These are phyloP conservation scores for Aspergillus intermedius DNA, from an alignment of 2,329 filamentous ascomycete genomes.

Conservation along the genomic window DNA sequence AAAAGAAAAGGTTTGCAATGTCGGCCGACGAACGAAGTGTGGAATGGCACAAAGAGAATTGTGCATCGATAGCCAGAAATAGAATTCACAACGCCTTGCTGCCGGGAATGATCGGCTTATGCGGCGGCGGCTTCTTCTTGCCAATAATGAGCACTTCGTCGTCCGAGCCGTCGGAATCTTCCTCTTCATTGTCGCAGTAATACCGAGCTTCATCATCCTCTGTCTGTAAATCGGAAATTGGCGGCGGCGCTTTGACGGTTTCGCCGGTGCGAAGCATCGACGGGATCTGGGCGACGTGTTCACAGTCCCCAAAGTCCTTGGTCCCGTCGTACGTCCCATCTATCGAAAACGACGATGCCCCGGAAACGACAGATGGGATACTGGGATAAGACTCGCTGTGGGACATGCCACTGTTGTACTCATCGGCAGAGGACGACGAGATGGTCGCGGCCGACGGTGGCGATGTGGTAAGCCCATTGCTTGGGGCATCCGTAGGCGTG, in stretches of 20 bases:
- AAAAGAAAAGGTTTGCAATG: too few species aligned
- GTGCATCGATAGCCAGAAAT: neutral
- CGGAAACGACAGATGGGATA: conserved; percentile 41
- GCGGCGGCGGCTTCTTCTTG: conserved; percentile 24
- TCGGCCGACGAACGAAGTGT: too few species aligned
- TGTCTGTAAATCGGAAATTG: conserved; percentile 14
- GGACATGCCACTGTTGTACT: conserved; percentile 41
- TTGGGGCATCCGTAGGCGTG: conserved; percentile 12
- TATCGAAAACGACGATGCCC: conserved; percentile 40
- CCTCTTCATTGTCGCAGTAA: conserved; percentile 38
- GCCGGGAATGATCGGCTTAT: conserved; percentile 14
- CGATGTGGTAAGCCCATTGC: conserved; percentile 26
- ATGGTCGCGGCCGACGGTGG: conserved; percentile 41
- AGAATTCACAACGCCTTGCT: conserved; percentile 8
- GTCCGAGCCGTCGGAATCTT: conserved; percentile 34
- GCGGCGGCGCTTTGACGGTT: conserved; percentile 31
- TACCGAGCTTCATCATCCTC: conserved; percentile 35
- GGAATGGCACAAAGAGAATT: neutral
- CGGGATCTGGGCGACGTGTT: conserved; percentile 21
- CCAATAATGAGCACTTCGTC: conserved; percentile 39
- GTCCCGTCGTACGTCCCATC: conserved; percentile 24
- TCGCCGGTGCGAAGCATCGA: conserved; percentile 38
- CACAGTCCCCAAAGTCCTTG: conserved; percentile 22
- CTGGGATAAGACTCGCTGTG: conserved; percentile 44
- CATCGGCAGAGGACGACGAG: conserved; percentile 41